Conservation (phyloP, 345 rosid species). For the Passiflora organensis region DNA sequence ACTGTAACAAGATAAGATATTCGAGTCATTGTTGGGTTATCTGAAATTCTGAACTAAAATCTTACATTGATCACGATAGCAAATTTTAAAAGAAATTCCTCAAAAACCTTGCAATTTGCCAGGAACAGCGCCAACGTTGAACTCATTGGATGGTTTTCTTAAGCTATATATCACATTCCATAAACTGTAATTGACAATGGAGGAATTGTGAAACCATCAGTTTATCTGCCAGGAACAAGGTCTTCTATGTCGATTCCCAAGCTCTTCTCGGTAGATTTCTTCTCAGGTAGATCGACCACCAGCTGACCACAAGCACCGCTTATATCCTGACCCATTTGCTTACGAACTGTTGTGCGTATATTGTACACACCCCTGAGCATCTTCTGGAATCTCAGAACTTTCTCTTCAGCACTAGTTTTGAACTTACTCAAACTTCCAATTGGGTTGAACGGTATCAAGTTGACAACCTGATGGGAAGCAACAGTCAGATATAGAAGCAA, state of each 20-base stretch:
- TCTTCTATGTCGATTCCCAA: slow-evolving; percentile 81
- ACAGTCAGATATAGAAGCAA: slow-evolving; percentile 8
- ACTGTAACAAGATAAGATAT: background rate
- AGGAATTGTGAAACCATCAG: too few species aligned
- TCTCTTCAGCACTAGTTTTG: slow-evolving; percentile 49
- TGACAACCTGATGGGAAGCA: slow-evolving; percentile 60
- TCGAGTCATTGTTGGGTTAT: background rate
- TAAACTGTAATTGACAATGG: too few species aligned
- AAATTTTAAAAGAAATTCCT: too few species aligned
- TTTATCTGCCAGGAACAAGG: slow-evolving; percentile 32
- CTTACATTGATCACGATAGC: too few species aligned
- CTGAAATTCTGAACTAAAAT: background rate
- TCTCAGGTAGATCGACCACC: slow-evolving; percentile 57
- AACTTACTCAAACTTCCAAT: slow-evolving; percentile 68
- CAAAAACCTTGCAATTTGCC: too few species aligned
- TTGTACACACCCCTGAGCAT: slow-evolving; percentile 62
- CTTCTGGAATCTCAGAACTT: slow-evolving; percentile 70
- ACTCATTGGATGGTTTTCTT: too few species aligned
- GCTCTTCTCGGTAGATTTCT: slow-evolving; percentile 22
- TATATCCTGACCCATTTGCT: slow-evolving; percentile 91
- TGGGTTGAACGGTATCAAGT: slow-evolving; percentile 91
- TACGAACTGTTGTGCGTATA: slow-evolving; percentile 80
- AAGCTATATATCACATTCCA: too few species aligned
- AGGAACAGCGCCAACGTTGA: too few species aligned
- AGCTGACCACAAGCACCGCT: slow-evolving; percentile 96